Evolutionary conservation across 139 green algal species (phyloP), one percentile per base, ranked within the genome.

Genomic region (Micractinium conductrix): DNA sequence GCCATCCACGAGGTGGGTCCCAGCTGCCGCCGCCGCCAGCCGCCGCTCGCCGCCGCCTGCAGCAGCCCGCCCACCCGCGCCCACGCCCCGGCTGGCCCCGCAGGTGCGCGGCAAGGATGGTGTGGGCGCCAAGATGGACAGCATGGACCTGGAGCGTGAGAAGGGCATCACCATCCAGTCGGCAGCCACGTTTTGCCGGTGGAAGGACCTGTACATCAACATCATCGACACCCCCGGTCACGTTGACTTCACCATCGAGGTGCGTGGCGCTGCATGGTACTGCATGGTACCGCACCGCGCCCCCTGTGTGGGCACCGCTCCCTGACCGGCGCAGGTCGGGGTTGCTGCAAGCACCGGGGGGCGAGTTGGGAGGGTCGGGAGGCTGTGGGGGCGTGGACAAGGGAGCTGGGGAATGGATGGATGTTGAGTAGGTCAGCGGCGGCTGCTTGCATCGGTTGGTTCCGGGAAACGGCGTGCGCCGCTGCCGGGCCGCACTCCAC

Each of bases 171-270:
- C 97, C 74, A 99, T 99, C 81, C 97, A 81, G 75, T 85, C 84
- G 33, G 87, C 87, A 0, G 87, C 87, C 62, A 91, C 87, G 4
- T 88, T 82, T 73, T 97, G 92, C 90, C 85, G 85, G 38, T 99
- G 97, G 97, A 96, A 96, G 78, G 94, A 99, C 89, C 95, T 90
- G 2, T 86, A 95, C 83, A 97, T 99, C 92, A 99, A 99, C 92
- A 99, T 99, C 90, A 99, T 99, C 86, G 96, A 98, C 92, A 98
- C 96, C 0, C 96, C 96, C 35, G 96, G 95, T 6, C 97, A 99
- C 90, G 97, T 99, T 44, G 97, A 99, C 91, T 99, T 99, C 90
- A 99, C 97, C 45, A 98, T 99, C 50, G 97, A 99, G 89, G 97
- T 91, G 87, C n/a, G n/a, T n/a, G n/a, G n/a, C n/a, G n/a, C n/a